Percentiles rank a stretch among this genome's conserved stretches.
Evolutionary conservation across 2,329 filamentous ascomycete species (phyloP).

Genomic region (Ophiocordyceps camponoti-saundersi): DNA sequence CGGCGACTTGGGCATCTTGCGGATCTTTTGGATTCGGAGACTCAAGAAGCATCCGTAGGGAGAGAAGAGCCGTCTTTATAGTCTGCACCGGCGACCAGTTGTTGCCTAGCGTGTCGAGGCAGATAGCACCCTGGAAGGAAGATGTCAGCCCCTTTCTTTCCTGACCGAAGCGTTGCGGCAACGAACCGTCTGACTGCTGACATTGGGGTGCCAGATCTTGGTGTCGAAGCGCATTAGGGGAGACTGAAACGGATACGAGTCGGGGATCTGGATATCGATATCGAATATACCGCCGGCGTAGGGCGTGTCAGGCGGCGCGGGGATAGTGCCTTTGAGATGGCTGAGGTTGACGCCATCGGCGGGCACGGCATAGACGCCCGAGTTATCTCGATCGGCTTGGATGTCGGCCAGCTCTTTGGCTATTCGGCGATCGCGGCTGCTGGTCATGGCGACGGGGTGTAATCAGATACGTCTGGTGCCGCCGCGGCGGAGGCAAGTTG

Average conservation of each 20-base stretch:
- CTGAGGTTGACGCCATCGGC: slow-evolving; percentile 54
- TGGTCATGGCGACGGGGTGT: slow-evolving; percentile 21
- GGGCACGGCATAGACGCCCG: slow-evolving; percentile 56
- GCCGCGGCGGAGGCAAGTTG: neutral
- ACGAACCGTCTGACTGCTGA: slow-evolving; percentile 81
- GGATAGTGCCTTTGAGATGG: slow-evolving; percentile 68
- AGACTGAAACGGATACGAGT: slow-evolving; percentile 83
- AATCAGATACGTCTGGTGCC: neutral
- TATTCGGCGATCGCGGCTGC: slow-evolving; percentile 41
- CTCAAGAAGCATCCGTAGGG: slow-evolving; percentile 81
- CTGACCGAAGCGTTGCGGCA: neutral
- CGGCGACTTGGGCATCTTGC: slow-evolving; percentile 88
- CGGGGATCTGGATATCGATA: slow-evolving; percentile 76
- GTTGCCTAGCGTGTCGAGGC: slow-evolving; percentile 74
- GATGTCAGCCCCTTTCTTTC: slow-evolving; percentile 1
- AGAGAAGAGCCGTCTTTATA: slow-evolving; percentile 88
- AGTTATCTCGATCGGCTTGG: slow-evolving; percentile 50
- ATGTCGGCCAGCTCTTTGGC: slow-evolving; percentile 67
- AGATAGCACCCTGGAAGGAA: slow-evolving; percentile 69
- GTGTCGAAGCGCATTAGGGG: slow-evolving; percentile 85
- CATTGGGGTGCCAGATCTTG: slow-evolving; percentile 92
- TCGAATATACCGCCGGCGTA: slow-evolving; percentile 74
- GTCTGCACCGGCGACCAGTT: slow-evolving; percentile 95
- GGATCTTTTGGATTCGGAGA: slow-evolving; percentile 91
- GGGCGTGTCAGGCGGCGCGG: slow-evolving; percentile 78